Percentiles rank a stretch among this genome's conserved stretches.
Conservation (phyloP, 345 rosid genomes). For the Litchi chinensis region DNA sequence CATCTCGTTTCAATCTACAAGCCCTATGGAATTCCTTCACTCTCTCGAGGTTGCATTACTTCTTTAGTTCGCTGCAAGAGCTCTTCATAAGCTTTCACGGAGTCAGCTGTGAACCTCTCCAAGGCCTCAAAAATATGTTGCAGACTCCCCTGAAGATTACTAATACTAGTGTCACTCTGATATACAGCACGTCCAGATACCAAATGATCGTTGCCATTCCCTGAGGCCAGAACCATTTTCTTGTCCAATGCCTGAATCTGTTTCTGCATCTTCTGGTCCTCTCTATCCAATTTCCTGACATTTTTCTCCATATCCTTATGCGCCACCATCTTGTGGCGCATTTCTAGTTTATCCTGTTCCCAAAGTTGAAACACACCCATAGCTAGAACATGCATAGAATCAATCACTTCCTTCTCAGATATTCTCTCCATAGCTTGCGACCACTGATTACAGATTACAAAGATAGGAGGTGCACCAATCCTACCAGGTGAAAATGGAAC, state of each 20-base stretch:
- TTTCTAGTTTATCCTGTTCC: slow-evolving; percentile 73
- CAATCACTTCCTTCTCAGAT: slow-evolving; percentile 86
- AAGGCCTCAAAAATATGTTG: slow-evolving; percentile 79
- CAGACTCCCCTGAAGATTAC: slow-evolving; percentile 70
- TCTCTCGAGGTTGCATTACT: slow-evolving; percentile 49
- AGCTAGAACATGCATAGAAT: slow-evolving; percentile 69
- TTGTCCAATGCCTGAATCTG: slow-evolving; percentile 89
- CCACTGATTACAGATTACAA: slow-evolving; percentile 97
- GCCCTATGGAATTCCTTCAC: slow-evolving; percentile 42
- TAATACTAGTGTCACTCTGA: slow-evolving; percentile 70
- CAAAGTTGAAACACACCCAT: slow-evolving; percentile 68
- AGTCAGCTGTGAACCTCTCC: slow-evolving; percentile 79
- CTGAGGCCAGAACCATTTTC: slow-evolving; percentile 58
- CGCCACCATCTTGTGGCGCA: slow-evolving; percentile 49
- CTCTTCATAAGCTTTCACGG: slow-evolving; percentile 72
- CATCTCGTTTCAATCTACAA: slow-evolving; percentile 6
- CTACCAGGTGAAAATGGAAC: slow-evolving; percentile 95
- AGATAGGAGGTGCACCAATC: slow-evolving; percentile 88
- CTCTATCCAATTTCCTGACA: slow-evolving; percentile 64
- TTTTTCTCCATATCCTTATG: slow-evolving; percentile 68
- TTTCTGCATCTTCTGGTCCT: slow-evolving; percentile 86
- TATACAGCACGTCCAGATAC: slow-evolving; percentile 54
- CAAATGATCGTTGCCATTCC: slow-evolving; percentile 37
- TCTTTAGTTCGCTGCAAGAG: slow-evolving; percentile 75
- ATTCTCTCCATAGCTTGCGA: slow-evolving; percentile 73